Base-by-base conservation (phyloP, 371 early-diverging fungal species). In the Apophysomyces sp. region DNA sequence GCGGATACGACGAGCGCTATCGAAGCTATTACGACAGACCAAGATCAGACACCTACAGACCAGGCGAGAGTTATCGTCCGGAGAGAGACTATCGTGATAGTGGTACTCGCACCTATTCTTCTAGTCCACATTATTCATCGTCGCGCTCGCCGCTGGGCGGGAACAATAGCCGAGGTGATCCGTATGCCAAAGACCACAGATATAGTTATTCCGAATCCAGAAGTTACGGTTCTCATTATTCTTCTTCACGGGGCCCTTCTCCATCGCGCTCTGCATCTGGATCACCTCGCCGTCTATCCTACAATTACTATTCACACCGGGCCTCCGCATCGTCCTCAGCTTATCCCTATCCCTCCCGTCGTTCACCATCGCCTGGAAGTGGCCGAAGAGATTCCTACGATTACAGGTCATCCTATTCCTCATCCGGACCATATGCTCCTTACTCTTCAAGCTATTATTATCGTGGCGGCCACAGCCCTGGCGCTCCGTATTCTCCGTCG, bases 1-100 rank as follows among this genome's bases (percentile, higher is more conserved):
- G 77, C 27, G 71, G 76, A 36, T 81, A 81, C 62, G 73, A 78
- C 37, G 81, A 81, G 24, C 66, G 81, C 29, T 78, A 78, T 41
- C 39, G 78, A 62, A 67, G 73, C 4, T 76, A 81, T 58, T 78
- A 72, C 52, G 74, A 76, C 13, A 59, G 78, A 24, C 78, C 81
- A 4, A 69, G 81, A 9, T 76, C 75, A 16, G 81, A 81, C 40
- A 71, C 75, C 2, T 78, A 78, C 56, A 36, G 81, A 18, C 74
- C 81, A 16, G 65, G 67, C n/a, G 81, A 81, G 60, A 74, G 58
- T 18, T 81, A 81, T 52, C 69, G 78, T 3, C 63, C 71, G 28
- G 76, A 76, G 21, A 60, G 77, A 59, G 71, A 74, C 51, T 78
- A 77, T 36, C 64, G 73, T 65, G 77, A 76, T 12, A 39, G 41